Base-by-base conservation (phyloP, 2,329 filamentous ascomycete species). In the Fusarium albosuccineum region DNA sequence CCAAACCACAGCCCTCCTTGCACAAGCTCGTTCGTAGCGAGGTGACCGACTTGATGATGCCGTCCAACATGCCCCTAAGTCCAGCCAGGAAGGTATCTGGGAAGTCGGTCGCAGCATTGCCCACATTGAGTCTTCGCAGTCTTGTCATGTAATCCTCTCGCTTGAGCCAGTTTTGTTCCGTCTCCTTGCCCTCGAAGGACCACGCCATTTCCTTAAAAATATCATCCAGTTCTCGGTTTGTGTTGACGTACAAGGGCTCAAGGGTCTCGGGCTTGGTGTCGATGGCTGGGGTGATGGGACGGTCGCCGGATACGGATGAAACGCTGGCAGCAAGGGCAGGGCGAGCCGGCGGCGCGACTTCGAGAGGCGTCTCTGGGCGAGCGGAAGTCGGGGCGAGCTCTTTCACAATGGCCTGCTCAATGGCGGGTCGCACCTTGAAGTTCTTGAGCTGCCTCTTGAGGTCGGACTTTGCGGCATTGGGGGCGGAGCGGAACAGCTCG, bases 1-100 rank as follows among this genome's bases (percentile, higher is more conserved):
- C 85, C 48, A 97, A 81, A 67, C 87, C 88, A 75, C 93, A 97
- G 9, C 91, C 94, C 73, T 96, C 93, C 65, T 94, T 94, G 9
- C 92, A 95, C 70, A 97, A 83, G 73, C 94, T 98, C 3, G 95
- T 98, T 73, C 95, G 87, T 40, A 98, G 82, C 1, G 95, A 97
- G 73, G 85, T 92, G 39, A 92, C 83, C 3, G 91, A 89, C 77
- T 97, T 97, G 75, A 97, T 85, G 53, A 97, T 94, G 55, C 94
- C 94, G 73, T 97, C 95, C 33, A 97, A 81, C 50, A 97, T 81
- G 39, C 82, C 83, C 70, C 94, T 93, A 62, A 97, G 86, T 17
- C 89, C 88, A 4, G 83, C 79, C 40, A 97, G 76, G 73, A 94
- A 97, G 3, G 86, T 82, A 30, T 89, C 88, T 40, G 88, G 85